phyloP scores from a whole-genome alignment of 768 basidiomycete genomes.

The Butyriboletus loyo region DNA sequence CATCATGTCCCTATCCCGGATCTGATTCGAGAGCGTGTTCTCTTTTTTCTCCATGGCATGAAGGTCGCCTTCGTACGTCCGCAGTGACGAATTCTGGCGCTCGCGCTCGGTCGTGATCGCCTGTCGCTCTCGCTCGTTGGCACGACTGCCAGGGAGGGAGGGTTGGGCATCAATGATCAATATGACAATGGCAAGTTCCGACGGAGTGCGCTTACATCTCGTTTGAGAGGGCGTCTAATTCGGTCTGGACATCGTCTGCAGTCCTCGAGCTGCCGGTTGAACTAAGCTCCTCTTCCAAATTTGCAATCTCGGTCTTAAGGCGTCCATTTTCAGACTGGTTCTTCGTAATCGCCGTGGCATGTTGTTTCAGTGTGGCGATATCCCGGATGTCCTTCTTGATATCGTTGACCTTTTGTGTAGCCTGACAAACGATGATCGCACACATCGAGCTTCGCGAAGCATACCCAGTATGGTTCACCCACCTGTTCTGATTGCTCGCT shows the following conservation, averaged over 20 bases:
- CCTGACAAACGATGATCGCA: slow-evolving; percentile 35
- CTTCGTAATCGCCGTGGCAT: slow-evolving; percentile 55
- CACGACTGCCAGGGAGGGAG: slow-evolving; percentile 43
- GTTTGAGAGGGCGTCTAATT: slow-evolving; percentile 60
- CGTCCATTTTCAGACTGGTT: slow-evolving; percentile 57
- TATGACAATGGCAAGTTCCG: not conserved
- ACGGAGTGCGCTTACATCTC: slow-evolving; percentile 53
- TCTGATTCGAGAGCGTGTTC: slow-evolving; percentile 51
- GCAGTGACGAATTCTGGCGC: slow-evolving; percentile 48
- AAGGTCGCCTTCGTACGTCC: slow-evolving; percentile 57
- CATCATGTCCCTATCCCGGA: slow-evolving; percentile 54
- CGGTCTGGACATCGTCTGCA: slow-evolving; percentile 77
- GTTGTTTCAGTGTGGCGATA: slow-evolving; percentile 55
- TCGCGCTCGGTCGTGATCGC: slow-evolving; percentile 59
- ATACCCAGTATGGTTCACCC: slow-evolving; percentile 6
- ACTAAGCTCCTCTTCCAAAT: slow-evolving; percentile 66
- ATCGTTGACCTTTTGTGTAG: slow-evolving; percentile 46
- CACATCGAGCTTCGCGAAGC: not conserved
- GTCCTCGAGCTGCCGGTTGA: slow-evolving; percentile 77
- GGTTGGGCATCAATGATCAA: not conserved
- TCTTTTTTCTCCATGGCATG: slow-evolving; percentile 63
- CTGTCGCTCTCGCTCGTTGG: slow-evolving; percentile 61
- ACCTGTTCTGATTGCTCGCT: slow-evolving; percentile 63
- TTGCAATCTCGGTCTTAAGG: slow-evolving; percentile 57
- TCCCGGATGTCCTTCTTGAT: slow-evolving; percentile 62